A percentile compares a stretch with the other conserved stretches of the same genome.
These are phyloP conservation scores for Bruguiera hainesii DNA, from an alignment of 441 rosid genomes.

Conservation along the genomic window DNA sequence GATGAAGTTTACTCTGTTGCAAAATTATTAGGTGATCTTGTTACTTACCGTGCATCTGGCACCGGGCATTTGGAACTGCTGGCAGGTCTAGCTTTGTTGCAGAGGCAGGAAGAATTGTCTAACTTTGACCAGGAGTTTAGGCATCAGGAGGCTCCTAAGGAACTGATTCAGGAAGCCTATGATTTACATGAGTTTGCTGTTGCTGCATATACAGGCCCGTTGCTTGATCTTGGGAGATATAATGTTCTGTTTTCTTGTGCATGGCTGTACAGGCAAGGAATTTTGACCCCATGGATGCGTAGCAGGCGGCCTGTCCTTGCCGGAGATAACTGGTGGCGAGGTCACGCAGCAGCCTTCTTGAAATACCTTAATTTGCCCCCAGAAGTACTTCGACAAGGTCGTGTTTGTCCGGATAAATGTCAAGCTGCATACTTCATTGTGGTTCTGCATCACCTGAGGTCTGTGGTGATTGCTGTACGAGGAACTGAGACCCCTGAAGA, in stretches of 20 bases:
- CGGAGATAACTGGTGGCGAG: slow-evolving; percentile 96
- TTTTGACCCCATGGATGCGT: slow-evolving; percentile 78
- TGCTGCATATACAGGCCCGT: slow-evolving; percentile 94
- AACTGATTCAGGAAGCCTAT: slow-evolving; percentile 60
- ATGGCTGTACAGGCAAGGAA: slow-evolving; percentile 85
- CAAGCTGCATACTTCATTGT: slow-evolving; percentile 87
- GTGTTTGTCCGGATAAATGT: slow-evolving; percentile 75
- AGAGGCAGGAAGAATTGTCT: slow-evolving; percentile 42
- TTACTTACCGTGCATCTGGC: slow-evolving; percentile 88
- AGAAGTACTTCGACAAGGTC: slow-evolving; percentile 67
- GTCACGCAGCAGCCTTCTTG: slow-evolving; percentile 91
- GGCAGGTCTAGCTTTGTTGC: slow-evolving; percentile 90
- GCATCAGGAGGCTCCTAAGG: slow-evolving; percentile 51
- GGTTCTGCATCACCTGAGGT: slow-evolving; percentile 64
- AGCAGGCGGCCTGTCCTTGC: slow-evolving; percentile 72
- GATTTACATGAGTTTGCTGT: slow-evolving; percentile 78
- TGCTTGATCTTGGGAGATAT: slow-evolving; percentile 90
- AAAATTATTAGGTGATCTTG: slow-evolving; percentile 77
- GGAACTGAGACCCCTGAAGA: slow-evolving; percentile 98
- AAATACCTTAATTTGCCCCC: slow-evolving; percentile 58
- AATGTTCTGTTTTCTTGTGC: slow-evolving; percentile 69
- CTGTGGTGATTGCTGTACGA: slow-evolving; percentile 75
- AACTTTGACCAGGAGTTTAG: slow-evolving; percentile 37
- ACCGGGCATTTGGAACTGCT: slow-evolving; percentile 90
- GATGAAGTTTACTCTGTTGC: slow-evolving; percentile 92